phyloP scores from a whole-genome alignment of 2,329 filamentous ascomycete species.

The Saccharata proteae region DNA sequence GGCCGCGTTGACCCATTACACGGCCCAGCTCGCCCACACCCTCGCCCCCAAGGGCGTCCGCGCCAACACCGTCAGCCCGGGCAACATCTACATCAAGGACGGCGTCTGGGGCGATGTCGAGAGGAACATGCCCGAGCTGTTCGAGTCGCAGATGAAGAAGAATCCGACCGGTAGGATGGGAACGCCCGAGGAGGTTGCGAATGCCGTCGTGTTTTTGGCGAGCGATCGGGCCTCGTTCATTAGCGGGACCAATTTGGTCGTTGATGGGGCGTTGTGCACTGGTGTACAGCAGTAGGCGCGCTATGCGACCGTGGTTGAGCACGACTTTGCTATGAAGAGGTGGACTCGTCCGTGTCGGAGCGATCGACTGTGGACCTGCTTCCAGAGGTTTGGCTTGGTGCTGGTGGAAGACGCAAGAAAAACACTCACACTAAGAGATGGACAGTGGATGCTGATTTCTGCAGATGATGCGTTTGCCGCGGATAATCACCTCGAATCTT shows the following conservation, averaged over 20 bases:
- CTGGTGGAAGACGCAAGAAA: no score
- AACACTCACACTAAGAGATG: no score
- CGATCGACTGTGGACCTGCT: no score
- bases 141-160: constrained; percentile 12
- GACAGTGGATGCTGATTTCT: no score
- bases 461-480: no score
- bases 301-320: no score
- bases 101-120: constrained; percentile 25
- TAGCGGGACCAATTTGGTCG: constrained; percentile 17
- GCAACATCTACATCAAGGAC: constrained; percentile 26
- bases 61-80: constrained; percentile 24
- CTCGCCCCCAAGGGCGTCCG: constrained; percentile 23
- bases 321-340: no score
- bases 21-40: constrained; percentile 21
- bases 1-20: constrained; percentile 26
- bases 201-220: constrained; percentile 4
- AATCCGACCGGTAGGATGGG: constrained; percentile 13
- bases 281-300: constrained; percentile 16
- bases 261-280: constrained; percentile 17
- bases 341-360: no score
- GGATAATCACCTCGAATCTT: no score
- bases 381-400: no score
- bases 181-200: neutral
- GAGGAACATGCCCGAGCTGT: constrained; percentile 18
- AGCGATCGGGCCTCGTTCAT: constrained; percentile 17